Conservation (phyloP, 2,329 filamentous ascomycete species). For the Colletotrichum sp. region DNA sequence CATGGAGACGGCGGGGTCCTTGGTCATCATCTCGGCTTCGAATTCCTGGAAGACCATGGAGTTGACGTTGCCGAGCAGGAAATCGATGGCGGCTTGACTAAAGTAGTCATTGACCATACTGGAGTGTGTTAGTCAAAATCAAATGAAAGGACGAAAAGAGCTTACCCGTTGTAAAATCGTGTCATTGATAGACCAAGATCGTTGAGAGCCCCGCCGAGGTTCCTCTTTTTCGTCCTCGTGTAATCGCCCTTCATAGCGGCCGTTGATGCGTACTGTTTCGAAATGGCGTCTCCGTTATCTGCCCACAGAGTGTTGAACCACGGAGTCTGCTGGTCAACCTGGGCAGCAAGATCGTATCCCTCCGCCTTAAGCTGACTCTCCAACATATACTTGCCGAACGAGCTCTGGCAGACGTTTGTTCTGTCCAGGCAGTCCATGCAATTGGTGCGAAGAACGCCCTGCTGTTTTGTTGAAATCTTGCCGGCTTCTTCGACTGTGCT, state of each 20-base stretch:
- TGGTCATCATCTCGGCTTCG: conserved; percentile 89
- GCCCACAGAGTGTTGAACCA: conserved; percentile 99
- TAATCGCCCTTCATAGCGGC: conserved; percentile 97
- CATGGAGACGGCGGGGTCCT: conserved; percentile 89
- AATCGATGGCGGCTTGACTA: conserved; percentile 93
- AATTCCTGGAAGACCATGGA: conserved; percentile 92
- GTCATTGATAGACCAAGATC: conserved; percentile 90
- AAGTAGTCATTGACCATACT: conserved; percentile 99
- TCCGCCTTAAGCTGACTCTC: conserved; percentile 79
- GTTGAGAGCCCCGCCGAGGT: conserved; percentile 89
- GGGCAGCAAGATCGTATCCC: conserved; percentile 76
- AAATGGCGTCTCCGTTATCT: conserved; percentile 95
- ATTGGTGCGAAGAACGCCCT: conserved; percentile 87
- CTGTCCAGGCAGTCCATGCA: conserved; percentile 99
- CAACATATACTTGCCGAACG: conserved; percentile 82
- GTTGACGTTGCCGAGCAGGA: conserved; percentile 86
- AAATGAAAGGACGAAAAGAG: no score
- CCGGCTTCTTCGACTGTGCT: conserved; percentile 68
- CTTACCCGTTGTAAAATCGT: conserved; percentile 71
- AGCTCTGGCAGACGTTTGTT: conserved; percentile 95
- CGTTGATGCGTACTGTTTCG: conserved; percentile 94
- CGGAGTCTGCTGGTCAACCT: conserved; percentile 77
- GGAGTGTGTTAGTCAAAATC: no score
- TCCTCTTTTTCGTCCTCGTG: conserved; percentile 86
- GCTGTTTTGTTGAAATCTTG: conserved; percentile 57